A percentile compares a stretch with the other conserved stretches of the same genome.
These are phyloP conservation scores for Larix kaempferi DNA, from an alignment of 75 land plant genomes.

Conservation along the genomic window DNA sequence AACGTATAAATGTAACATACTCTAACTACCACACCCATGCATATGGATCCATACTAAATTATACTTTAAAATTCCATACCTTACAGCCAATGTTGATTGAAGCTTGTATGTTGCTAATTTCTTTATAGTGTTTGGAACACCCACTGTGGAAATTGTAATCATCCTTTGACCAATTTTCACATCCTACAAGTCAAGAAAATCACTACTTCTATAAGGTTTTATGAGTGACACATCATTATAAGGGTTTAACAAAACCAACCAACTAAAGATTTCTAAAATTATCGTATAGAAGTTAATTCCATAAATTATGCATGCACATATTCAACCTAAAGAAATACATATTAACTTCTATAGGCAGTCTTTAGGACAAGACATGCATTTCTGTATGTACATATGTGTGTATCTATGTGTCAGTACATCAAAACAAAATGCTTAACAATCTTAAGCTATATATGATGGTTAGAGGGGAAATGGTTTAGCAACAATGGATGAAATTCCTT, in stretches of 20 bases:
- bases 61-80: conserved; percentile 31
- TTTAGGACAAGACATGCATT: too few species aligned
- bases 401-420: too few species aligned
- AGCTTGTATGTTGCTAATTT: conserved; percentile 86
- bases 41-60: background rate
- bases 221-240: background rate
- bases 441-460: too few species aligned
- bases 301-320: too few species aligned
- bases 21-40: background rate
- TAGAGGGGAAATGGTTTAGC: too few species aligned
- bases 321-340: too few species aligned
- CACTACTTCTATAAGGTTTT: background rate
- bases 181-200: conserved; percentile 46
- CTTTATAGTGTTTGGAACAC: conserved; percentile 93
- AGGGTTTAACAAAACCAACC: background rate
- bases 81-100: conserved; percentile 94
- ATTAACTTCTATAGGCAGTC: too few species aligned
- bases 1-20: background rate
- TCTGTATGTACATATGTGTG: too few species aligned
- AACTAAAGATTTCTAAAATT: background rate
- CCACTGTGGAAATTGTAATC: conserved; percentile 98
- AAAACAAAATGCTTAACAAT: too few species aligned
- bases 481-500: too few species aligned
- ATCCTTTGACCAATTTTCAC: conserved; percentile 94
- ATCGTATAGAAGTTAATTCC: too few species aligned